A percentile compares a stretch with the other conserved stretches of the same genome.
phyloP scores from a whole-genome alignment of 306 rosid species.

The Inga laurina region DNA sequence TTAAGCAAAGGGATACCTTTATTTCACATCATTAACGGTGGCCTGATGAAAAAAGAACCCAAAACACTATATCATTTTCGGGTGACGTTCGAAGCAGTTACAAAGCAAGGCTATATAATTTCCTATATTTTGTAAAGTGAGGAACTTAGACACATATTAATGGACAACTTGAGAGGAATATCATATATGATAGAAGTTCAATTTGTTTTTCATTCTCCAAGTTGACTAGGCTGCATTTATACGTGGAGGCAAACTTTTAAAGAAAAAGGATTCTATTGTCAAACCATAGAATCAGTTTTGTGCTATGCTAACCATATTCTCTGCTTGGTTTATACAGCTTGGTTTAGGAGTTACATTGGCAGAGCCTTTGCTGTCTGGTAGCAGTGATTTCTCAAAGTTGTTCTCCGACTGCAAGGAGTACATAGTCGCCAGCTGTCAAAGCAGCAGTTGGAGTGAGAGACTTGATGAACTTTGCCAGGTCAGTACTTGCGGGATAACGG shows the following conservation, averaged over 20 bases:
- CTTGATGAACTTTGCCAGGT: constrained; percentile 90
- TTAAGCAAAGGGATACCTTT: neutral
- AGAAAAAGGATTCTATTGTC: neutral
- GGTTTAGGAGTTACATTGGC: constrained; percentile 84
- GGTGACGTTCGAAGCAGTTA: neutral
- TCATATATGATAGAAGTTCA: constrained; percentile 3
- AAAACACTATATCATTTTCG: neutral
- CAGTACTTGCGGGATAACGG: constrained; percentile 32
- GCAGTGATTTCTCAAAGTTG: constrained; percentile 68
- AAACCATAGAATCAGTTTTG: neutral
- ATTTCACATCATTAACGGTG: neutral
- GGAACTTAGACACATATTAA: neutral
- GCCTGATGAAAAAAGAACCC: constrained; percentile 2
- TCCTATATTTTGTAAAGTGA: neutral
- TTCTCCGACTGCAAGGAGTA: constrained; percentile 94
- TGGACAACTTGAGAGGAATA: neutral
- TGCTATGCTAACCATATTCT: constrained; percentile 44
- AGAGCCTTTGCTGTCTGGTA: constrained; percentile 60
- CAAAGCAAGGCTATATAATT: neutral
- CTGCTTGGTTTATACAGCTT: constrained; percentile 62
- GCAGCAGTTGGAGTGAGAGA: constrained; percentile 58
- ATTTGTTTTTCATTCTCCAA: neutral
- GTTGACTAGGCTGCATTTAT: neutral
- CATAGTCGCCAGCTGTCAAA: constrained; percentile 59
- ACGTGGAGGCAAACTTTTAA: neutral